Percentiles rank a stretch among this genome's conserved stretches.
These are phyloP conservation scores for Wickerhamomyces bisporus DNA, from an alignment of 805 yeast genomes.

Conservation along the genomic window DNA sequence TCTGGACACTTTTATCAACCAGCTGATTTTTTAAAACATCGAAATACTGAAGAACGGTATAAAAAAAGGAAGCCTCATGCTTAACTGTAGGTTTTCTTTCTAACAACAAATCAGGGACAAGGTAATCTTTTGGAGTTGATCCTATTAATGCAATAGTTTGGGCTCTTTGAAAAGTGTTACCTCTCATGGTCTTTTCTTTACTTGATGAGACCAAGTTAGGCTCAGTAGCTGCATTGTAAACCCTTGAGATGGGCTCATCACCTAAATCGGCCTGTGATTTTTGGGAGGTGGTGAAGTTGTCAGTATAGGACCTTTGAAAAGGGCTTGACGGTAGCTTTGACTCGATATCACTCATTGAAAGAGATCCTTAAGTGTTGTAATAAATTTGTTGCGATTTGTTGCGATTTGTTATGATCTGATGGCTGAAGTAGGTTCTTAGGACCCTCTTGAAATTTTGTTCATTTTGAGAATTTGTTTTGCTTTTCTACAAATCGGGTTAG, in stretches of 20 bases:
- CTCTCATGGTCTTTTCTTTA: conserved; percentile 7
- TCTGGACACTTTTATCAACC: conserved; percentile 13
- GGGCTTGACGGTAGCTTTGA: too few relatives aligned
- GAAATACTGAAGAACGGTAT: conserved; percentile 12
- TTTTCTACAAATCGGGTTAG: too few relatives aligned
- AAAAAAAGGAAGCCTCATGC: conserved; percentile 16
- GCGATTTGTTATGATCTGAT: too few relatives aligned
- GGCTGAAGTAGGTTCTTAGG: too few relatives aligned
- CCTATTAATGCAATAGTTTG: conserved; percentile 10
- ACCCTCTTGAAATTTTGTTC: too few relatives aligned
- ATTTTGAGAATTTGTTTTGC: too few relatives aligned
- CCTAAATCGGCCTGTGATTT: too few relatives aligned
- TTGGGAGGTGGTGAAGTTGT: neutral
- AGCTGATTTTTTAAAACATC: conserved; percentile 13
- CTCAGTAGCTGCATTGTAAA: conserved; percentile 11
- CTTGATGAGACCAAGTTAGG: conserved; percentile 4
- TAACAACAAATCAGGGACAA: conserved; percentile 9
- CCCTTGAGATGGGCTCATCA: neutral
- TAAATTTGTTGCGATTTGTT: too few relatives aligned
- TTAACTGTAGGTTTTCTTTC: conserved; percentile 15
- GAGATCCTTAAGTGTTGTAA: too few relatives aligned
- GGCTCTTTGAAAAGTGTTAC: conserved; percentile 10
- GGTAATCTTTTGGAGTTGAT: conserved; percentile 1
- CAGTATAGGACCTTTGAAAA: too few relatives aligned
- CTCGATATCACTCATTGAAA: too few relatives aligned